phyloP scores from a whole-genome alignment of 495 filamentous ascomycete genomes.

The Lophiotrema nucula region DNA sequence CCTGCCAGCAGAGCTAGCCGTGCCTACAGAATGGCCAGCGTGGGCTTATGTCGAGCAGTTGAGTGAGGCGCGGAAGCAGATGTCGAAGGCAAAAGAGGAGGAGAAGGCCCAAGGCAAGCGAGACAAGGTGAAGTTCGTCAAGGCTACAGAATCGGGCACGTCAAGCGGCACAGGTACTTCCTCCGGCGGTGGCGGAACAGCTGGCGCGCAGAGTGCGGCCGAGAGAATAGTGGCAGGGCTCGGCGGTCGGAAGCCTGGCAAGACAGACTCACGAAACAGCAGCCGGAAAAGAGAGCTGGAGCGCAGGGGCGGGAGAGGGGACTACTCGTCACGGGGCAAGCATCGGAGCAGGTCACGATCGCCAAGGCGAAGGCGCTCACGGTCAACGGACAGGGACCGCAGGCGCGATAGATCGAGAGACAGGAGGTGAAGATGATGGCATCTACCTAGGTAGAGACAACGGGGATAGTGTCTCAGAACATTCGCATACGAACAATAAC shows the following conservation, averaged over 20 bases:
- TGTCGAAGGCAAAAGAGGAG: constrained; percentile 59
- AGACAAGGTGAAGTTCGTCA: constrained; percentile 75
- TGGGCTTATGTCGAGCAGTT: constrained; percentile 76
- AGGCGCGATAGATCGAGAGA: no score
- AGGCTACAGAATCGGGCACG: constrained; percentile 39
- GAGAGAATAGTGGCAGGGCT: constrained; percentile 45
- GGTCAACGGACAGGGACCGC: constrained; percentile 2
- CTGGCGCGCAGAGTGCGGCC: constrained; percentile 44
- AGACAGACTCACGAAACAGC: not conserved
- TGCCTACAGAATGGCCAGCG: constrained; percentile 62
- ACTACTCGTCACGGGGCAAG: no score
- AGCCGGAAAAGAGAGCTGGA: constrained; percentile 22
- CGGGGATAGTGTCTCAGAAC: no score
- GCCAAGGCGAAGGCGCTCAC: constrained; percentile 16
- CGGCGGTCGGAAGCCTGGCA: constrained; percentile 37
- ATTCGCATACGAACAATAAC: no score
- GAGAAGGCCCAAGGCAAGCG: constrained; percentile 54
- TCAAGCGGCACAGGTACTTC: constrained; percentile 28
- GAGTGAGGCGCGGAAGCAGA: constrained; percentile 60
- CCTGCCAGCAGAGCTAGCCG: constrained; percentile 65
- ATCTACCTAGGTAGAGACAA: no score
- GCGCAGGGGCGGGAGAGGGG: constrained; percentile 15
- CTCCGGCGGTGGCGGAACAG: constrained; percentile 32
- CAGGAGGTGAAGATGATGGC: no score
- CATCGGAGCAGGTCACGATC: constrained; percentile 20